Base-by-base conservation (phyloP, 768 basidiomycete species). In the Rhodotorula taiwanensis region DNA sequence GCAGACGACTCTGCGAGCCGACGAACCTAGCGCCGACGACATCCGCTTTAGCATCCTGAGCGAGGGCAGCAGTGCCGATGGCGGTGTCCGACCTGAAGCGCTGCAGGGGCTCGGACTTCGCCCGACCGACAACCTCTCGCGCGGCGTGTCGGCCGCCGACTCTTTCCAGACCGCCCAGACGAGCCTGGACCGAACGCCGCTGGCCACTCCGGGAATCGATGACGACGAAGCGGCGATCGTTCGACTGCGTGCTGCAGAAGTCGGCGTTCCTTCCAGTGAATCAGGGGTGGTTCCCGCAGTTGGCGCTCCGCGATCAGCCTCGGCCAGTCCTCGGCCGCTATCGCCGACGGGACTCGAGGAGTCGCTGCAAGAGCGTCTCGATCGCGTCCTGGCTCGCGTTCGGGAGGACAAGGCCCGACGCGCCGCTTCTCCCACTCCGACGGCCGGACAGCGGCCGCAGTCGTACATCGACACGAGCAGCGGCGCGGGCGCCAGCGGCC, bases 41-140 rank as follows among this genome's bases (percentile, higher is more conserved):
- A 87, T 85, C 72, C 94, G 98, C 75, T 90, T 98, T 74, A 91
- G 89, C 71, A 87, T 94, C 66, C 83, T 95, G 53, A 82, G 34
- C 8, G 6, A 33, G 33, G 23, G 13, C 41, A 42, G 11, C 48
- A 18, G 36, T 34, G 11, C 11, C 31, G 28, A n/a, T 27, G 5
- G 25, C 45, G 45, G 45, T 15, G 10, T 13, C 45, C 2, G 27
- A 27, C 21, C 25, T n/a, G 11, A 11, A 28, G 10, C 27, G 25
- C 9, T 2, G 48, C 16, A 8, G 3, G 28, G 3, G 20, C 13
- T 3, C 9, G 15, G 6, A 34, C 27, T 18, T 5, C 57, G 58
- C 1, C 52, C 67, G 16, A 30, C 52, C 3, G 45, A 56, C 15
- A 25, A 33, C 16, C 30, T 64, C 27, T 50, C 54, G 31, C 54